Conservation (phyloP, 2,329 filamentous ascomycete species). For the Xylariomycetidae sp. region DNA sequence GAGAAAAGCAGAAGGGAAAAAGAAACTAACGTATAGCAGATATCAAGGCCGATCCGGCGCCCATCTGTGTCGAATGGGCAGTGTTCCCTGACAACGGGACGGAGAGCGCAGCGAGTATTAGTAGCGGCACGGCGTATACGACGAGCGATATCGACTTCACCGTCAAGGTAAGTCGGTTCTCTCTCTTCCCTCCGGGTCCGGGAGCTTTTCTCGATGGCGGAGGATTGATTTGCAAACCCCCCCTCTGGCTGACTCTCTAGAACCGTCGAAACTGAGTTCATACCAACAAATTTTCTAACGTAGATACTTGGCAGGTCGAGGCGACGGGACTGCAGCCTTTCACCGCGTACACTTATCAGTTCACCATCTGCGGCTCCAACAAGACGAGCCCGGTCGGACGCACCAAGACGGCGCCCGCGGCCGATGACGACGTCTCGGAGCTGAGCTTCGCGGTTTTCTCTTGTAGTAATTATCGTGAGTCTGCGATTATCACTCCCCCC, state of each 20-base stretch:
- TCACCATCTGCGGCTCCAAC: conserved; percentile 26
- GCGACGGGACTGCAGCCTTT: conserved; percentile 36
- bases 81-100: conserved; percentile 50
- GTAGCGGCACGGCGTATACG: conserved; percentile 60
- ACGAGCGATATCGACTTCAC: conserved; percentile 73
- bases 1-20: no score
- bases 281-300: not conserved
- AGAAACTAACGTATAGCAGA: no score
- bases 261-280: no score
- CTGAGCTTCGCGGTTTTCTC: conserved; percentile 29
- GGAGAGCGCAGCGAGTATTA: conserved; percentile 37
- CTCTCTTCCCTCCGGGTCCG: no score
- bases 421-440: conserved; percentile 23
- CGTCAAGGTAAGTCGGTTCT: conserved; percentile 48
- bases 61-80: conserved; percentile 64
- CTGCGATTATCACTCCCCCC: not conserved
- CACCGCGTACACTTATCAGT: conserved; percentile 29
- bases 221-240: no score
- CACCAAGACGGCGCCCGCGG: conserved; percentile 29
- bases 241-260: no score
- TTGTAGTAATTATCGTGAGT: conserved; percentile 29
- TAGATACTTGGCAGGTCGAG: conserved; percentile 40
- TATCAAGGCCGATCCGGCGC: conserved; percentile 35
- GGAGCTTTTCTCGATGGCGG: no score
- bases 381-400: conserved; percentile 27